These are phyloP conservation scores for Fonsecaea nubica DNA, from an alignment of 2,329 filamentous ascomycete species.

Conservation along the genomic window DNA sequence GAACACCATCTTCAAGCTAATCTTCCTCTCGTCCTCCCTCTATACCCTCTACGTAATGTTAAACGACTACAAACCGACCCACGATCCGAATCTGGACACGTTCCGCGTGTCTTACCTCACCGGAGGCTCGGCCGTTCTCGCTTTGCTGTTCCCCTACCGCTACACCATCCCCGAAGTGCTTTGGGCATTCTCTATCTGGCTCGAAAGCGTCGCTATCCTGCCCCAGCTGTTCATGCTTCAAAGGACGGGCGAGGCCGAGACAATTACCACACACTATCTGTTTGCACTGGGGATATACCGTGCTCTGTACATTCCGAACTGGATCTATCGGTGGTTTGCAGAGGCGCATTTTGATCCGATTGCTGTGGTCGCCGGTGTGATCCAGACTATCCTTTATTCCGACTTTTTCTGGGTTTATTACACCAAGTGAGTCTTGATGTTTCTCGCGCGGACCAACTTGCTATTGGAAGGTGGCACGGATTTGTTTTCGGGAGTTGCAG, in stretches of 20 bases:
- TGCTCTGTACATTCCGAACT: conserved; percentile 97
- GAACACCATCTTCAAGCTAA: conserved; percentile 93
- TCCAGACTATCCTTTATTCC: conserved; percentile 95
- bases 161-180: conserved; percentile 82
- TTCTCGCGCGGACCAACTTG: background rate
- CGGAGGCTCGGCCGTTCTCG: conserved; percentile 77
- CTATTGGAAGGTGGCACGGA: background rate
- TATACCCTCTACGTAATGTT: conserved; percentile 99
- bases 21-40: conserved; percentile 87
- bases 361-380: conserved; percentile 82
- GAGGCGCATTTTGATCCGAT: conserved; percentile 85
- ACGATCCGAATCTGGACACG: conserved; percentile 95
- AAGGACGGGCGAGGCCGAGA: conserved; percentile 95
- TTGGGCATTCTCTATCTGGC: conserved; percentile 98
- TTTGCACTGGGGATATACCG: conserved; percentile 92
- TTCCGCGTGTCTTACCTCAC: conserved; percentile 94
- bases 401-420: conserved; percentile 99
- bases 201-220: conserved; percentile 94
- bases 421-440: conserved; percentile 70
- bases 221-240: conserved; percentile 98
- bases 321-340: conserved; percentile 87
- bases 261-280: conserved; percentile 98
- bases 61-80: conserved; percentile 94
- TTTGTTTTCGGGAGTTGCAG: background rate
- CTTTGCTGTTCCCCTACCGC: conserved; percentile 81